Percentiles rank a stretch among this genome's conserved stretches.
Conservation (phyloP, 768 basidiomycete species). For the Tephrocybe rancida region DNA sequence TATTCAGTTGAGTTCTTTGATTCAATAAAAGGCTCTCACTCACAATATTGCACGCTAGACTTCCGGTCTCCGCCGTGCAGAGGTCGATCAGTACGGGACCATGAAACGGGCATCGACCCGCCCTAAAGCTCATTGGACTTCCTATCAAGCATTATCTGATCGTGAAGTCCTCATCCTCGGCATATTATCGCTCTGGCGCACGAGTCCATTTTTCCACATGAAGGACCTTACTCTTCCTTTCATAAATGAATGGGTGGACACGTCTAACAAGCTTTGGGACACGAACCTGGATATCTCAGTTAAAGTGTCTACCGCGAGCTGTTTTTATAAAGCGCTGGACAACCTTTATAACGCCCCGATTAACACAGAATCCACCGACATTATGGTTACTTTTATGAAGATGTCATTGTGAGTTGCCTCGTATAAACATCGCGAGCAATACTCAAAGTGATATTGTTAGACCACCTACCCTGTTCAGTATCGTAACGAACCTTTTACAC, state of each 20-base stretch:
- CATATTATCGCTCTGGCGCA: conserved; percentile 71
- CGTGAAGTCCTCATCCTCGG: conserved; percentile 71
- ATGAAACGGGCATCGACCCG: conserved; percentile 53
- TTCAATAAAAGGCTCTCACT: not conserved
- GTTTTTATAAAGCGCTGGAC: conserved; percentile 47
- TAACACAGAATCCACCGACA: conserved; percentile 30
- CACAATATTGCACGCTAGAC: conserved; percentile 34
- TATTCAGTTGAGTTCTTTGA: conserved; percentile 47
- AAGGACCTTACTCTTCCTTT: conserved; percentile 42
- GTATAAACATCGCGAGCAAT: not conserved
- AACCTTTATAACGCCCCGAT: conserved; percentile 42
- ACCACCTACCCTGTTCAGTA: conserved; percentile 46
- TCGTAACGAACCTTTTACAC: conserved; percentile 59
- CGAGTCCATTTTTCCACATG: conserved; percentile 55
- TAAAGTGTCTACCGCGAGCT: conserved; percentile 60
- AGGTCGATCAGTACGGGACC: conserved; percentile 60
- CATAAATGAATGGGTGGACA: conserved; percentile 47
- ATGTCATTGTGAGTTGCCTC: conserved; percentile 42
- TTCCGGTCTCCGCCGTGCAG: conserved; percentile 54
- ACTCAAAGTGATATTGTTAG: conserved; percentile 28
- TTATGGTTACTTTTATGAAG: conserved; percentile 45
- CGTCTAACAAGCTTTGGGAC: conserved; percentile 59
- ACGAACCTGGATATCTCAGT: conserved; percentile 64
- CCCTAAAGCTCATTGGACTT: conserved; percentile 62
- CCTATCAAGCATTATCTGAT: conserved; percentile 61